These are phyloP conservation scores for Tolypocladium ophioglossoides DNA, from an alignment of 2,329 filamentous ascomycete genomes.

Conservation along the genomic window DNA sequence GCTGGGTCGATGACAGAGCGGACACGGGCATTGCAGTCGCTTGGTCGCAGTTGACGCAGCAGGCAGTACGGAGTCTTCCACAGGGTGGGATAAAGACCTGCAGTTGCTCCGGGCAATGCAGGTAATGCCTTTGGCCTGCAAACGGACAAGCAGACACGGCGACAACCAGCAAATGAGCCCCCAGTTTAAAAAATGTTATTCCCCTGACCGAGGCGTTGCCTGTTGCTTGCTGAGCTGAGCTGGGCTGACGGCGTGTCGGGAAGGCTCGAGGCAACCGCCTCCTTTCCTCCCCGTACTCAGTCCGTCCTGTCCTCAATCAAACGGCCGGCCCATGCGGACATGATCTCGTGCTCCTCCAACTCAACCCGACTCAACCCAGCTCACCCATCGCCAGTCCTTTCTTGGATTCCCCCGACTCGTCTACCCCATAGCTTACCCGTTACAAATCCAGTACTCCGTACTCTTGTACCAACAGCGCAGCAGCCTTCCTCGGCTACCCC, in stretches of 20 bases:
- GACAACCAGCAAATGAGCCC: not conserved
- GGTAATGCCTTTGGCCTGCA: not conserved
- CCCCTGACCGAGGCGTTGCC: not conserved
- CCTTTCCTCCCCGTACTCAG: no score
- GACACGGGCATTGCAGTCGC: not conserved
- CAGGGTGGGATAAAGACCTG: no score
- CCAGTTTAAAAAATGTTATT: not conserved
- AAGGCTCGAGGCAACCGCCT: not conserved
- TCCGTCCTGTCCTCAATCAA: not conserved
- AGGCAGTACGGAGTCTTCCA: not conserved
- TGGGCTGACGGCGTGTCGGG: not conserved
- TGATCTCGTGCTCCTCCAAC: not conserved
- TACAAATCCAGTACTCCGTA: not conserved
- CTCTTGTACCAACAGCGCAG: not conserved
- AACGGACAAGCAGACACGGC: not conserved
- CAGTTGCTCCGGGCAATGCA: not conserved
- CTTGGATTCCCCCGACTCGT: not conserved
- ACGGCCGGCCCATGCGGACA: not conserved
- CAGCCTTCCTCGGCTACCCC: not conserved
- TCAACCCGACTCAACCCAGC: not conserved
- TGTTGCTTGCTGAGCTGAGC: not conserved
- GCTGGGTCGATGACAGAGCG: no score
- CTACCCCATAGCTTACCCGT: not conserved
- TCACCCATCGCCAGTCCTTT: not conserved
- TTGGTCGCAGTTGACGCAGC: not conserved